Base-by-base conservation (phyloP, 768 basidiomycete species). In the Lentinula raphanica region DNA sequence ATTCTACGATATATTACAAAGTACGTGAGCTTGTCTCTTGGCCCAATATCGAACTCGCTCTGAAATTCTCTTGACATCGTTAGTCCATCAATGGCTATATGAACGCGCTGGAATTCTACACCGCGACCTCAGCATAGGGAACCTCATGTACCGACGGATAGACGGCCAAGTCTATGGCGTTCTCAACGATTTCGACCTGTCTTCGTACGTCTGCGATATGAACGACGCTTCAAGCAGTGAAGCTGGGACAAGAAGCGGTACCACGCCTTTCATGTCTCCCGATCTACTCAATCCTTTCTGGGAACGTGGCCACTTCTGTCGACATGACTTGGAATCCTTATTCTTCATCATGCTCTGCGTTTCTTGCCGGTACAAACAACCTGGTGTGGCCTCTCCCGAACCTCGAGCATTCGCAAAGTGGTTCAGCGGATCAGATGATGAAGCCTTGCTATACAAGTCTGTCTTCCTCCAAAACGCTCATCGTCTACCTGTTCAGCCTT, bases 111-210 rank as follows among this genome's bases (percentile, higher is more conserved):
- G 40, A 5, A 62, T 62, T 32, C 50, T 59, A 9, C 62, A 63
- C 40, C 61, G 58, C 21, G 62, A 63, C 27, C 63, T 63, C 35
- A 62, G 62, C 49, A 28, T 38, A 3, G 49, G 39, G 9, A 63
- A 63, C 36, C 42, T 63, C 42, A 62, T 62, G 62, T n/a, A 35
- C 44, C 13, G 62, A 39, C 51, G 63, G n/a, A 19, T 50, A 40
- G 45, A 67, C 45, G 32, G 53, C 57, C 35, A 62, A 39, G 27
- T 46, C 28, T 54, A 57, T 31, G 54, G 59, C 49, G 62, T 61
- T 15, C 23, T 61, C 9, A 58, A 59, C 36, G 60, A 61, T 40
- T 59, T 59, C 23, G 60, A 61, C 51, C 39, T 59, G 17, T 35
- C 58, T 46, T 56, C 45, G 19, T 56, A 9, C 17, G 15, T 32